phyloP scores from a whole-genome alignment of 305 asterid species.

The Rubia peregrina region DNA sequence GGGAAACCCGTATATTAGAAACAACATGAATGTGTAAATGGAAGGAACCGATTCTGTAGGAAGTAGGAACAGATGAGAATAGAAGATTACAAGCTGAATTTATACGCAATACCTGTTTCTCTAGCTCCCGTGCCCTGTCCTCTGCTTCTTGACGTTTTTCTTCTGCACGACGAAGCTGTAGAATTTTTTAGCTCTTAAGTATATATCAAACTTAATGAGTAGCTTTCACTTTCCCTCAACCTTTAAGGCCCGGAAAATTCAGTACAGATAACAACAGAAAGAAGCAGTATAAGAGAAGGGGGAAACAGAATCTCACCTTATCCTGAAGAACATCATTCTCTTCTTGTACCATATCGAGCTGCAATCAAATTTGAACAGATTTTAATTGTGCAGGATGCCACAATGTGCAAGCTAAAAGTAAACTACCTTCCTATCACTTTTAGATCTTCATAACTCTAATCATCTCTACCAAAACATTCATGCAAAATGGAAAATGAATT shows the following conservation, averaged over 20 bases:
- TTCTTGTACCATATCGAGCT: conserved; percentile 98
- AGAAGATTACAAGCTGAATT: conserved; percentile 5
- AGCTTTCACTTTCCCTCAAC: conserved; percentile 3
- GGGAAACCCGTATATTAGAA: conserved; percentile 14
- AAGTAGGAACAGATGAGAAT: neutral
- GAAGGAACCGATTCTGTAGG: neutral
- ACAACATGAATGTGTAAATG: conserved; percentile 4
- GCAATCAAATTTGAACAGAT: conserved; percentile 36
- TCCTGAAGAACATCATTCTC: conserved; percentile 77
- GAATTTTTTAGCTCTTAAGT: conserved; percentile 30
- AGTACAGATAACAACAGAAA: neutral
- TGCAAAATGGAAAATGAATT: neutral
- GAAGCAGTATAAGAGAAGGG: conserved; percentile 12
- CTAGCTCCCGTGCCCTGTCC: conserved; percentile 88
- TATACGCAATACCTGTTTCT: conserved; percentile 63
- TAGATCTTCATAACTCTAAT: neutral
- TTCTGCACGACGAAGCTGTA: conserved; percentile 84
- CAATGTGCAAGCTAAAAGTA: neutral
- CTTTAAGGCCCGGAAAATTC: neutral
- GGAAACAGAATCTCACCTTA: conserved; percentile 52
- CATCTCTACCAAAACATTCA: neutral
- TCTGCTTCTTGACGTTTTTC: conserved; percentile 88
- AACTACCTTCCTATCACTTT: neutral
- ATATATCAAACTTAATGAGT: conserved; percentile 14
- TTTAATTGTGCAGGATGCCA: conserved; percentile 9